Percentiles rank a stretch among this genome's conserved stretches.
phyloP scores from a whole-genome alignment of 1,139 yeast species.

The Geotrichum bryndzae region DNA sequence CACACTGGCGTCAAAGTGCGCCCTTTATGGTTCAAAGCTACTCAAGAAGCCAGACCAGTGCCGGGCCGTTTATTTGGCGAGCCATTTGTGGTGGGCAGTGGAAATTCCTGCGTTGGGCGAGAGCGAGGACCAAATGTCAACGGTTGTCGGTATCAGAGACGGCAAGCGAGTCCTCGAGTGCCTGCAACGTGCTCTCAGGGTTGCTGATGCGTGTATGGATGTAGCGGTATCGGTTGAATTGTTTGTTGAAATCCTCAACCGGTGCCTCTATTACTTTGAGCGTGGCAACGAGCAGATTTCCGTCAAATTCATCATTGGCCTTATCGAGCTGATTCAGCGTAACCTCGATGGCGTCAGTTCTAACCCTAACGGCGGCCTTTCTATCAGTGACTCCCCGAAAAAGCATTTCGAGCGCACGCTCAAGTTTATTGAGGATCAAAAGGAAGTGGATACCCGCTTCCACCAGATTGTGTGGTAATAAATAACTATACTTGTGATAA shows the following conservation, averaged over 20 bases:
- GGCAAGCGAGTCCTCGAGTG: constrained; percentile 63
- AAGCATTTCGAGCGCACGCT: constrained; percentile 63
- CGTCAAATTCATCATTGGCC: constrained; percentile 71
- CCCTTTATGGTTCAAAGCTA: constrained; percentile 81
- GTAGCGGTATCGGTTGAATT: constrained; percentile 69
- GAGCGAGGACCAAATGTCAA: constrained; percentile 38
- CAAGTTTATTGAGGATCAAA: constrained; percentile 59
- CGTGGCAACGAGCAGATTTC: constrained; percentile 74
- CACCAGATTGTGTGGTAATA: constrained; percentile 42
- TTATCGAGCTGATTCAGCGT: constrained; percentile 75
- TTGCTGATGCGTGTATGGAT: constrained; percentile 92
- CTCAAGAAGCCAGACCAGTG: constrained; percentile 93
- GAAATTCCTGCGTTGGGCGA: constrained; percentile 49
- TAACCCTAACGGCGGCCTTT: constrained; percentile 25
- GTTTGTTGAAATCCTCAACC: constrained; percentile 82
- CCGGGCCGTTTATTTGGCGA: constrained; percentile 78
- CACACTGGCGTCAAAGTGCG: constrained; percentile 72
- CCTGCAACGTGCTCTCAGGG: constrained; percentile 68
- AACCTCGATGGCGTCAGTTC: constrained; percentile 46
- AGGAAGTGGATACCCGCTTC: constrained; percentile 58
- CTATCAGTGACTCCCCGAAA: constrained; percentile 38
- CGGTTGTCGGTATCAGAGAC: constrained; percentile 40
- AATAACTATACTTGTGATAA: background rate
- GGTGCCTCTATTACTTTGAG: constrained; percentile 76
- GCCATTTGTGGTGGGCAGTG: constrained; percentile 92